Conservation (phyloP, 139 green algal genomes). For the Pycnococcus provasolii region DNA sequence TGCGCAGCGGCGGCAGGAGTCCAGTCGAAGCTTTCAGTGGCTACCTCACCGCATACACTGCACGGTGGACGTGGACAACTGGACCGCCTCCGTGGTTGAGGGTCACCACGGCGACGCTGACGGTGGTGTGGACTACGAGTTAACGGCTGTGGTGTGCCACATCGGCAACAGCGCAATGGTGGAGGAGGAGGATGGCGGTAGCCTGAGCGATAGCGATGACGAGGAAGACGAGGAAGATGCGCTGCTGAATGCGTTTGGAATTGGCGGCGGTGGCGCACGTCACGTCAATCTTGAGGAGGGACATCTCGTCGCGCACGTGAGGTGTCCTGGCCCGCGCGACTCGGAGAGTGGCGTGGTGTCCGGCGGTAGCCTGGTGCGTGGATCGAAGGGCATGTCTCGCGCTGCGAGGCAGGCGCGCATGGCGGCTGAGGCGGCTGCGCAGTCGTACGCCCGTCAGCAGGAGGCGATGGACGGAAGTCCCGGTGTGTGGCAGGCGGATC, state of each 20-base stretch:
- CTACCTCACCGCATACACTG: constrained; percentile 34
- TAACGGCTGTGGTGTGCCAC: constrained; percentile 57
- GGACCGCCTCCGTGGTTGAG: constrained; percentile 24
- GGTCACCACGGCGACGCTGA: constrained; percentile 10
- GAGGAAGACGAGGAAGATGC: constrained; percentile 35
- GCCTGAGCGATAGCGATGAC: constrained; percentile 16
- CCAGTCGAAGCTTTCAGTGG: constrained; percentile 10
- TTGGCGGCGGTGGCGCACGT: constrained; percentile 53
- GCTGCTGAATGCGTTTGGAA: too few relatives aligned
- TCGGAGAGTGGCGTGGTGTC: not conserved
- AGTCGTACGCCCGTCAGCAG: too few relatives aligned
- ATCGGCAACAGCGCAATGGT: constrained; percentile 46
- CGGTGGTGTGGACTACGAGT: constrained; percentile 42
- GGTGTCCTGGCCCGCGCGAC: not conserved
- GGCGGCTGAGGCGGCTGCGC: too few relatives aligned
- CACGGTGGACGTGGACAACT: not conserved
- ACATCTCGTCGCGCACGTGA: not conserved
- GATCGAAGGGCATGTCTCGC: too few relatives aligned
- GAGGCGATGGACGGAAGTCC: too few relatives aligned
- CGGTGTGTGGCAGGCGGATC: too few relatives aligned
- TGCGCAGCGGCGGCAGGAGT: not conserved
- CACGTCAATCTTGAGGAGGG: constrained; percentile 30
- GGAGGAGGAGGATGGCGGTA: constrained; percentile 5
- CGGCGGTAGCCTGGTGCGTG: too few relatives aligned
- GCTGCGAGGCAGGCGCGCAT: too few relatives aligned